These are phyloP conservation scores for Prunus mume DNA, from an alignment of 306 rosid genomes.

Conservation along the genomic window DNA sequence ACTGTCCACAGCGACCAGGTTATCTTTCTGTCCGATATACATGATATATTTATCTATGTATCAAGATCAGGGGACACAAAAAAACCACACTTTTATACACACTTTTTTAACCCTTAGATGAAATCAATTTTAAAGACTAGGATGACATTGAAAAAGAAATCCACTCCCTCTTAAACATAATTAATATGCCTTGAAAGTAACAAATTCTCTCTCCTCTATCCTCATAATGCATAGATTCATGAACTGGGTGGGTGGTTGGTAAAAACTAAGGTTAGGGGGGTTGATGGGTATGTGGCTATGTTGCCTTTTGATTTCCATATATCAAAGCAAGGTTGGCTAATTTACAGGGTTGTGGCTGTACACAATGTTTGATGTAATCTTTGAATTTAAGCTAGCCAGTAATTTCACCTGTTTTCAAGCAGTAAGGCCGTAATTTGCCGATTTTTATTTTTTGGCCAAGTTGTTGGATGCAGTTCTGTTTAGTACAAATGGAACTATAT, in stretches of 20 bases:
- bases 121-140: too few species aligned
- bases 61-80: too few species aligned
- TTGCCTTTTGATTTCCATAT: not conserved
- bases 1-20: conserved; percentile 74
- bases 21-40: conserved; percentile 4
- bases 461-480: not conserved
- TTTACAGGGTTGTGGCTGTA: not conserved
- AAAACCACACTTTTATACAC: too few species aligned
- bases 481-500: too few species aligned
- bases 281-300: not conserved
- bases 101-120: too few species aligned
- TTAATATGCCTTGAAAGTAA: too few species aligned
- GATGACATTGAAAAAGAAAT: too few species aligned
- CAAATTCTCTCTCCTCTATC: too few species aligned
- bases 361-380: not conserved
- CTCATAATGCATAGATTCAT: not conserved
- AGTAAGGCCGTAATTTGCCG: too few species aligned
- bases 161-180: too few species aligned
- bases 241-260: not conserved
- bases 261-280: not conserved
- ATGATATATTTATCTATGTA: not conserved
- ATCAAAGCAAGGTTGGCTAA: not conserved
- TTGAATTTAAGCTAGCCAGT: not conserved
- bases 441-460: too few species aligned
- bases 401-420: not conserved